Evolutionary conservation across 2,329 filamentous ascomycete species (phyloP), one percentile per base, ranked within the genome.

Genomic region (Meredithiella fracta): DNA sequence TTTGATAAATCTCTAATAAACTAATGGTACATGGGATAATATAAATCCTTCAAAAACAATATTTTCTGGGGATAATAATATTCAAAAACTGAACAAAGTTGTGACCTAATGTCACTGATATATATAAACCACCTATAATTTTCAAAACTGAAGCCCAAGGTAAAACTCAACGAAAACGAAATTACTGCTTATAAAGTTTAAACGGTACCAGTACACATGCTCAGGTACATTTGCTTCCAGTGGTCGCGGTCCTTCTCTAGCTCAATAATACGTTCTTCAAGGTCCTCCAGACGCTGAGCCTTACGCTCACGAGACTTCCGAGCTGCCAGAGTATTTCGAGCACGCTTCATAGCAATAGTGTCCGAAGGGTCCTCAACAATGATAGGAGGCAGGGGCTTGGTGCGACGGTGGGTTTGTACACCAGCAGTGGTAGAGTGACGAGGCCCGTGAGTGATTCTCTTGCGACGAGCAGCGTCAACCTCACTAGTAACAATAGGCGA

Each of bases 251-350:
- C 80, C 42, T 75, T 73, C 67, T 82, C 75, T 26, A 91, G 71
- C 65, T 85, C 80, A 17, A 73, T 75, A 64, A 94, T 89, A 64
- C 79, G 75, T 40, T 77, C 76, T 72, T 94, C 85, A 49, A 95
- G 74, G 58, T 82, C 79, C 56, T 86, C 82, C 59, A 91, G 75
- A 62, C 83, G 79, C 66, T 84, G 76, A 57, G 86, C 81, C 73
- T 95, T 95, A 62, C 88, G 83, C 65, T 88, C 83, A 54, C 91
- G 83, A 59, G 89, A 95, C 72, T 95, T 95, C 62, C 91, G 88
- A 63, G 91, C 91, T 17, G 91, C 91, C 67, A 94, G 78, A 7
- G 89, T 94, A 68, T 96, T 97, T 62, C 89, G 85, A 53, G 89
- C 90, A 67, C 91, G 86, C 81, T 96, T 96, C 75, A 90, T 79